A percentile compares a stretch with the other conserved stretches of the same genome.
These are phyloP conservation scores for Sporothrix dimorphospora DNA, from an alignment of 2,329 filamentous ascomycete genomes.

Conservation along the genomic window DNA sequence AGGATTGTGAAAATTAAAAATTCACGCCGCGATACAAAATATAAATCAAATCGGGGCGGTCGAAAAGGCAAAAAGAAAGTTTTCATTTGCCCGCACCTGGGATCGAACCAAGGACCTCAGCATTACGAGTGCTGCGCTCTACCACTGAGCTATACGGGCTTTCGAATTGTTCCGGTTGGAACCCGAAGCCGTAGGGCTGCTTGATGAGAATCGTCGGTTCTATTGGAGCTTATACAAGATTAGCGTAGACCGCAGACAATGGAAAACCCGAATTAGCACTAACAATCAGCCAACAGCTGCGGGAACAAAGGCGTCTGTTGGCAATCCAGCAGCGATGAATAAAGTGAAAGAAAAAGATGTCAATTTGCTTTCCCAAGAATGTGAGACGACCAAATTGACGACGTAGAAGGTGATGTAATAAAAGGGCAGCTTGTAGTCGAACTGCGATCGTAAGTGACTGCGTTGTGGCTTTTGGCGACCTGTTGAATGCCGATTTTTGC, in stretches of 20 bases:
- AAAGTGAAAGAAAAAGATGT: no score
- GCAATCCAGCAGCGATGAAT: no score
- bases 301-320: no score
- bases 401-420: no score
- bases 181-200: neutral
- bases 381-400: no score
- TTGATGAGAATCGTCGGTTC: neutral
- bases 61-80: neutral
- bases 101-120: conserved; percentile 34
- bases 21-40: neutral
- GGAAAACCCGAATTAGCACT: neutral
- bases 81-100: conserved; percentile 30
- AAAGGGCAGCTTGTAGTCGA: no score
- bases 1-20: neutral
- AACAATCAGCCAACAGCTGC: neutral
- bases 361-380: no score
- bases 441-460: no score
- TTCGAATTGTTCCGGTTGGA: neutral
- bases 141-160: conserved; percentile 34
- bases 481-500: no score
- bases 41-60: neutral
- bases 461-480: no score
- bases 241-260: neutral
- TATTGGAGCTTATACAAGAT: conserved; percentile 9
- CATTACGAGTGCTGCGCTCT: conserved; percentile 34